A percentile compares a stretch with the other conserved stretches of the same genome.
Evolutionary conservation across 202 grass and related monocot genomes (phyloP).

Genomic region (Musa balbisiana): DNA sequence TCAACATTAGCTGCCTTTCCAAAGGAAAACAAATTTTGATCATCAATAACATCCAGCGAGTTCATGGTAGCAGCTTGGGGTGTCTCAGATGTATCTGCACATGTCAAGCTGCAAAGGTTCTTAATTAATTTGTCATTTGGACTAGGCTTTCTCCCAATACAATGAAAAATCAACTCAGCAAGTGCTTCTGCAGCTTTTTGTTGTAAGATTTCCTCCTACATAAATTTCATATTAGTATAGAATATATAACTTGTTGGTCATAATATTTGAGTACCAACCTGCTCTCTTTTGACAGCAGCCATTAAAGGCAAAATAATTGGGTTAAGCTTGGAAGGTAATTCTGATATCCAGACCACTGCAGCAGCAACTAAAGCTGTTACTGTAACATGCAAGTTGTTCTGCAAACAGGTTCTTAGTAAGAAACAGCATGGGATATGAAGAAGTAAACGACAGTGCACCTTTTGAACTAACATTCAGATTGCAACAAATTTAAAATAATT

Average conservation of each 20-base stretch:
- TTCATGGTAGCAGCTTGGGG: conserved; percentile 86
- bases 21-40: conserved; percentile 74
- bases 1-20: conserved; percentile 51
- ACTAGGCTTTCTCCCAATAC: conserved; percentile 87
- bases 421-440: conserved; percentile 9
- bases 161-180: conserved; percentile 84
- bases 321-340: conserved; percentile 78
- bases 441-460: conserved; percentile 9
- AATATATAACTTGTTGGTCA: too few species aligned
- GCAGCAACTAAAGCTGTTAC: conserved; percentile 84
- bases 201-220: conserved; percentile 92
- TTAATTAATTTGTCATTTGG: conserved; percentile 96
- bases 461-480: neutral
- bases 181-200: conserved; percentile 96
- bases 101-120: conserved; percentile 86
- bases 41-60: conserved; percentile 85
- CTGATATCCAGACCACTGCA: conserved; percentile 80
- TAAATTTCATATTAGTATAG: neutral
- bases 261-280: conserved; percentile 31
- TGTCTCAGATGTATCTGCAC: conserved; percentile 68
- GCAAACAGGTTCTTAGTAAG: conserved; percentile 36
- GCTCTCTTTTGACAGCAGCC: conserved; percentile 96
- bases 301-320: conserved; percentile 99
- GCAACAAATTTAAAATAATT: conserved; percentile 1
- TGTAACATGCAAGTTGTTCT: conserved; percentile 98